Evolutionary conservation across 306 rosid genomes (phyloP).

Genomic region (Trichosanthes truncata): DNA sequence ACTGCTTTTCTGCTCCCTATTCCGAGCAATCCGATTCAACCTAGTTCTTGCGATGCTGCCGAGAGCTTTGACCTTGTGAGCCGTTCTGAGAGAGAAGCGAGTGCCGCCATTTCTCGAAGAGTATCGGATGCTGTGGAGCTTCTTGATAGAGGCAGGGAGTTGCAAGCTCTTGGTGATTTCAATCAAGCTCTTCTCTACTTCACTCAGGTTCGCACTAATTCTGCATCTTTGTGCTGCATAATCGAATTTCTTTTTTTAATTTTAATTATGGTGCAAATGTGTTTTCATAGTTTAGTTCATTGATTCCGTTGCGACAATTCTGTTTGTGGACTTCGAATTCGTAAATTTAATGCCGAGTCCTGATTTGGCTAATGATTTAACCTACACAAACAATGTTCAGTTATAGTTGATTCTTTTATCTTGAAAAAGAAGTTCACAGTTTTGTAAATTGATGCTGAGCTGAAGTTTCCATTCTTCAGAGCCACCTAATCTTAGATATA

Average conservation of each 20-base stretch:
- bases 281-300: not conserved
- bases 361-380: not conserved
- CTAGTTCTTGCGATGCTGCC: constrained; percentile 15
- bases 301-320: not conserved
- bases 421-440: no score
- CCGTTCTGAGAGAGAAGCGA: constrained; percentile 41
- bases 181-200: constrained; percentile 50
- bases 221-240: not conserved
- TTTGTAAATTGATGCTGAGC: not conserved
- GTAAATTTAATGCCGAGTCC: not conserved
- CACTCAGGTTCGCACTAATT: constrained; percentile 31
- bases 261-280: not conserved
- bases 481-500: not conserved
- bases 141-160: constrained; percentile 67
- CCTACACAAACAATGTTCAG: not conserved
- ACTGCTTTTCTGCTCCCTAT: constrained; percentile 30
- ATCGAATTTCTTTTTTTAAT: not conserved
- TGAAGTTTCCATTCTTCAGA: not conserved
- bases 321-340: not conserved
- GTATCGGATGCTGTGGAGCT: constrained; percentile 48
- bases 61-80: constrained; percentile 43
- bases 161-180: constrained; percentile 62
- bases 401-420: not conserved
- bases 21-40: not conserved
- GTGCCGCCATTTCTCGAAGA: constrained; percentile 36